Conservation (phyloP, 257 asterid species). For the Solanum appendiculatum region DNA sequence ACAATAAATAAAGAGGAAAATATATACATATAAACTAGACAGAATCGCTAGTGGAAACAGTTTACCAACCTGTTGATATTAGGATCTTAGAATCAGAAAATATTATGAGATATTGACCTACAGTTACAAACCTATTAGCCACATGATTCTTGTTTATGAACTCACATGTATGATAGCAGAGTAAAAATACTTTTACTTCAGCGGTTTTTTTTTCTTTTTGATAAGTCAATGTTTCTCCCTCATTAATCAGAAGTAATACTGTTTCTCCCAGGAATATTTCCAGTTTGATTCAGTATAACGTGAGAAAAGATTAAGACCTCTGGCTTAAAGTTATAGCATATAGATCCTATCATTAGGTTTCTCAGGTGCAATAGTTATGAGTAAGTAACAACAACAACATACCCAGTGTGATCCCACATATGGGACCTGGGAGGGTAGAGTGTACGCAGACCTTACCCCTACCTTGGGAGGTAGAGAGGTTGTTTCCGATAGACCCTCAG, state of each 20-base stretch:
- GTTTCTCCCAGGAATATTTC: background rate
- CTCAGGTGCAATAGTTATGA: background rate
- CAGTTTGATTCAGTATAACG: background rate
- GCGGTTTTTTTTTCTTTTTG: background rate
- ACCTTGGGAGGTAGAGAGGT: background rate
- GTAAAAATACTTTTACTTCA: background rate
- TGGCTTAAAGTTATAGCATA: background rate
- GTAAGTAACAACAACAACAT: background rate
- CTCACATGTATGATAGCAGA: background rate
- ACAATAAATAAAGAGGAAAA: background rate
- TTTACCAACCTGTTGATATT: background rate
- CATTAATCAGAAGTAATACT: background rate
- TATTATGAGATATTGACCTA: background rate
- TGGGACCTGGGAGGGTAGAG: background rate
- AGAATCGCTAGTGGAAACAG: background rate
- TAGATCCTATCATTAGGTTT: background rate
- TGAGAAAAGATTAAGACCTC: background rate
- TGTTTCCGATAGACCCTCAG: background rate
- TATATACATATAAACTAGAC: background rate
- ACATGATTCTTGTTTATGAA: background rate
- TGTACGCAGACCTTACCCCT: background rate
- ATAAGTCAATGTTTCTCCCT: background rate
- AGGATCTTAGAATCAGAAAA: background rate
- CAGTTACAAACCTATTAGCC: background rate
- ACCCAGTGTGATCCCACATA: background rate